Evolutionary conservation across 2,329 filamentous ascomycete species (phyloP).

Genomic region (Aspergillus sp.): DNA sequence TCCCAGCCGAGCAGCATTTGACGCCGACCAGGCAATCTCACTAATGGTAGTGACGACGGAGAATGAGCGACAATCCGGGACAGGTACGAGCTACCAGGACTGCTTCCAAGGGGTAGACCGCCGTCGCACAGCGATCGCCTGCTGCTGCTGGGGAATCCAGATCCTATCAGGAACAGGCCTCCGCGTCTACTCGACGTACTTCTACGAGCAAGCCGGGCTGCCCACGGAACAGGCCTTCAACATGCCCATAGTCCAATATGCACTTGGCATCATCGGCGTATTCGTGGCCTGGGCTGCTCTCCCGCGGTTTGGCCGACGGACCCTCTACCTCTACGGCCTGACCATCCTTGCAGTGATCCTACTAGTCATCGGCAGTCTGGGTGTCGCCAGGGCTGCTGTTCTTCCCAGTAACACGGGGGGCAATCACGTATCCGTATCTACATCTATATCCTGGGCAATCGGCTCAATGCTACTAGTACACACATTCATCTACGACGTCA

Average conservation of each 20-base stretch:
- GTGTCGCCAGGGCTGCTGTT: slow-evolving; percentile 43
- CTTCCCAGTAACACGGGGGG: no score
- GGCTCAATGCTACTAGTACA: no score
- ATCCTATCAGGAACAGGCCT: no score
- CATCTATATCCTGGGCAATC: no score
- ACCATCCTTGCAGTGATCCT: slow-evolving; percentile 56
- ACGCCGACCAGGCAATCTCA: slow-evolving; percentile 48
- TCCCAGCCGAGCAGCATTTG: slow-evolving; percentile 32
- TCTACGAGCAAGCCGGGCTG: no score
- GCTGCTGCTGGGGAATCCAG: slow-evolving; percentile 23
- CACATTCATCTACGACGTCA: no score
- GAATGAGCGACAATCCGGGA: slow-evolving; percentile 20
- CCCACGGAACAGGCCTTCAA: no score
- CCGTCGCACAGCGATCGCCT: slow-evolving; percentile 57
- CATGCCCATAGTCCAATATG: slow-evolving; percentile 43
- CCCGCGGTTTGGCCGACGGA: slow-evolving; percentile 65
- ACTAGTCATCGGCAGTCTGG: slow-evolving; percentile 59
- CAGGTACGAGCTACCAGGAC: slow-evolving; percentile 52
- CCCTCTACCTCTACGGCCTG: slow-evolving; percentile 64
- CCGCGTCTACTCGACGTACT: no score
- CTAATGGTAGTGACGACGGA: slow-evolving; percentile 57
- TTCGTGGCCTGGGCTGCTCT: slow-evolving; percentile 59
- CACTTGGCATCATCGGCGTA: slow-evolving; percentile 56
- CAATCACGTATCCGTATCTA: no score
- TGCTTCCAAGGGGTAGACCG: slow-evolving; percentile 57